These are phyloP conservation scores for Cenchrus fungigraminus DNA, from an alignment of 176 grass and related monocot genomes.

Conservation along the genomic window DNA sequence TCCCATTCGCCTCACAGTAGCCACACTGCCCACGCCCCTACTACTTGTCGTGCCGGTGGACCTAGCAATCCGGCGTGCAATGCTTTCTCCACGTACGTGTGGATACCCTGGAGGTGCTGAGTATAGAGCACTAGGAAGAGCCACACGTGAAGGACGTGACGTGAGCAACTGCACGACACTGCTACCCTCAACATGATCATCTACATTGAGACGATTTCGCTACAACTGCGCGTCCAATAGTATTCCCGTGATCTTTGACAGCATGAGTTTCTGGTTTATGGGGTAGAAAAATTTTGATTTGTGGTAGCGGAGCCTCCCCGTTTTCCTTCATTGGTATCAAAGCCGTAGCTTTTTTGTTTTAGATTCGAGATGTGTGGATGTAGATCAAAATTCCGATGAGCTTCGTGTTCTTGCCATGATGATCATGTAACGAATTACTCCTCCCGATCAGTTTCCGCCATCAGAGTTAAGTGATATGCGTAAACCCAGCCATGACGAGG, in stretches of 20 bases:
- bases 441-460: not conserved
- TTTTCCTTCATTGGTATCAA: not conserved
- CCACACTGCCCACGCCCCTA: too few relatives aligned
- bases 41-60: too few relatives aligned
- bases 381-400: not conserved
- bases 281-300: not conserved
- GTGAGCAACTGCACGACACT: not conserved
- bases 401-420: not conserved
- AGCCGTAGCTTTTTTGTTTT: not conserved
- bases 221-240: not conserved
- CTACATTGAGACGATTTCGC: not conserved
- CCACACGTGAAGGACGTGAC: too few relatives aligned
- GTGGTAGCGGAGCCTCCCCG: not conserved
- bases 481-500: not conserved
- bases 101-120: too few relatives aligned
- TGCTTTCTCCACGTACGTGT: too few relatives aligned
- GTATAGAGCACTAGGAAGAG: too few relatives aligned
- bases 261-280: not conserved
- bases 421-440: not conserved
- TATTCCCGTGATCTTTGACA: not conserved
- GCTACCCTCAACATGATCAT: not conserved
- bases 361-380: not conserved
- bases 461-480: not conserved
- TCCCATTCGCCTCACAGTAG: too few relatives aligned
- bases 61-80: too few relatives aligned